phyloP scores from a whole-genome alignment of 164 flowering plant genomes.

The Chimonanthus praecox region DNA sequence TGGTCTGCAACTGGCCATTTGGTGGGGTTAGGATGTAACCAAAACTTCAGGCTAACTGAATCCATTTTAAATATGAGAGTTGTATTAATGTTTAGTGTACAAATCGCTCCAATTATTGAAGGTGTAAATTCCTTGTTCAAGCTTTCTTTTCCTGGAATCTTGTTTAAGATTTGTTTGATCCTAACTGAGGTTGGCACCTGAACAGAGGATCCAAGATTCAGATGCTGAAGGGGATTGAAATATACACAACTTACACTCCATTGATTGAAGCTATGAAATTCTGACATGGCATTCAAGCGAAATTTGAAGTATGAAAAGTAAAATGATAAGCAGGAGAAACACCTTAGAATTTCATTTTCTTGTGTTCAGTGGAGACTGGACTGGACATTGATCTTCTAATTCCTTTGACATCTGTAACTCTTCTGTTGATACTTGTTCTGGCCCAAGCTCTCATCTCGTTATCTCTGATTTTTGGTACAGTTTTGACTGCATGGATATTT shows the following conservation, averaged over 20 bases:
- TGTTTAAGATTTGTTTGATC: constrained; percentile 18
- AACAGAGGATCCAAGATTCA: constrained; percentile 6
- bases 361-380: not conserved
- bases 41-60: no score
- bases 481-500: no score
- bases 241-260: not conserved
- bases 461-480: no score
- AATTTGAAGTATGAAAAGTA: not conserved
- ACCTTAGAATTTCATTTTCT: constrained; percentile 18
- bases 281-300: not conserved
- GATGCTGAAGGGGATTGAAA: not conserved
- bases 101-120: constrained; percentile 57
- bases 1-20: no score
- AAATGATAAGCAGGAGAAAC: constrained; percentile 4
- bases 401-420: constrained; percentile 14
- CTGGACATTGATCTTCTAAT: constrained; percentile 5
- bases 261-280: not conserved
- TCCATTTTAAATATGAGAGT: no score
- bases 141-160: constrained; percentile 23
- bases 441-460: no score
- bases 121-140: constrained; percentile 49
- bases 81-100: not conserved
- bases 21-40: no score
- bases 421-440: constrained; percentile 21
- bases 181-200: constrained; percentile 29